These are phyloP conservation scores for Penicillium simplicissimum DNA, from an alignment of 495 filamentous ascomycete genomes.

Conservation along the genomic window DNA sequence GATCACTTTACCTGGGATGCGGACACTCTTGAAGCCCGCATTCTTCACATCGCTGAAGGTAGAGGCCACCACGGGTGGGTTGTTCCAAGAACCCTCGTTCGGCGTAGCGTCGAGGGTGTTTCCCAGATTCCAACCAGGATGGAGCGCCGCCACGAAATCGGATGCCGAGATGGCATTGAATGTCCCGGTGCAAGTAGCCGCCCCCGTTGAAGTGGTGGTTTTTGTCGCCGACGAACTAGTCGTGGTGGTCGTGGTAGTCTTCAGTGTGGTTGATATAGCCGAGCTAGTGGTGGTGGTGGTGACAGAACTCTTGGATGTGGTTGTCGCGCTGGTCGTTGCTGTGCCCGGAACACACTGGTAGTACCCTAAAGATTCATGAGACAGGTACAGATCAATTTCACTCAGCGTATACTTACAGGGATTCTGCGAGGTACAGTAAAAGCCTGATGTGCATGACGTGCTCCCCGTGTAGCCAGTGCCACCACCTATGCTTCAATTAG, in stretches of 20 bases:
- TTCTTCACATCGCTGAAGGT: constrained; percentile 55
- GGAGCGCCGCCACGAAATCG: constrained; percentile 34
- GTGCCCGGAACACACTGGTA: constrained; percentile 23
- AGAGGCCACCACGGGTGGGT: constrained; percentile 45
- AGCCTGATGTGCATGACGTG: constrained; percentile 17
- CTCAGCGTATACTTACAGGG: constrained; percentile 3
- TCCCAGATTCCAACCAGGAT: constrained; percentile 49
- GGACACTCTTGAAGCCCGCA: constrained; percentile 58
- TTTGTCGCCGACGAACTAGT: constrained; percentile 7
- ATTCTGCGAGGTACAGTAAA: constrained; percentile 24
- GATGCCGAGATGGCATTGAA: constrained; percentile 41
- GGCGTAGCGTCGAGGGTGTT: constrained; percentile 61
- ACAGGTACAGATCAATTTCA: neutral
- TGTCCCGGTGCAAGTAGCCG: constrained; percentile 31
- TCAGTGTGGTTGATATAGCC: constrained; percentile 8
- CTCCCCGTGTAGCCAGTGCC: constrained; percentile 20
- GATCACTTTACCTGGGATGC: constrained; percentile 54
- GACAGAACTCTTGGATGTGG: neutral
- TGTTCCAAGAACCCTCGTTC: constrained; percentile 61
- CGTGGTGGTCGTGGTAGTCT: too few species aligned
- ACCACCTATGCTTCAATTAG: constrained; percentile 11
- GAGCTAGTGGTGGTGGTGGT: constrained; percentile 5
- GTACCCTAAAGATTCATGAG: constrained; percentile 12
- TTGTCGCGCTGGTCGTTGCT: constrained; percentile 8
- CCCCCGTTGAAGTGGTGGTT: constrained; percentile 9